phyloP scores from a whole-genome alignment of 73 alveolate genomes.

The Symbiodinium pilosum region DNA sequence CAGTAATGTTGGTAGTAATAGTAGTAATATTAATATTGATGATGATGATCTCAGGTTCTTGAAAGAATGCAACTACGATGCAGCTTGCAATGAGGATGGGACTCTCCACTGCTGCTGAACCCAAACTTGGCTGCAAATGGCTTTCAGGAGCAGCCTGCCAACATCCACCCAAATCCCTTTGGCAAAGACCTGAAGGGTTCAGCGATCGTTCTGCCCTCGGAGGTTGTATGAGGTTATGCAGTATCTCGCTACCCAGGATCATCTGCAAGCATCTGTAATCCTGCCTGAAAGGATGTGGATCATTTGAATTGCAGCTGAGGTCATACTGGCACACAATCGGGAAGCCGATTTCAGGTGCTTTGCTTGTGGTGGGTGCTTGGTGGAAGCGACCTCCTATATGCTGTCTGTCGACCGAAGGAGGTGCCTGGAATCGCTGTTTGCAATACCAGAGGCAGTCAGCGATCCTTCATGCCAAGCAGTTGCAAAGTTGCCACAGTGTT shows the following conservation, averaged over 20 bases:
- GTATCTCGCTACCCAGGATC: not conserved
- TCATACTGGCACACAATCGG: conserved; percentile 69
- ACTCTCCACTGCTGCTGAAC: no score
- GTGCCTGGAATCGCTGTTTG: conserved; percentile 56
- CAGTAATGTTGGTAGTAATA: no score
- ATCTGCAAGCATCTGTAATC: no score
- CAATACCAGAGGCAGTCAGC: conserved; percentile 61
- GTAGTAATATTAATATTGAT: no score
- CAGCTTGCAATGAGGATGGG: conserved; percentile 55
- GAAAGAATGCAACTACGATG: conserved; percentile 17
- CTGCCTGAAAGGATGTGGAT: no score
- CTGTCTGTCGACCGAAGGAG: not conserved
- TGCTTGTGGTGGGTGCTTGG: not conserved
- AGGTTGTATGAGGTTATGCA: not conserved
- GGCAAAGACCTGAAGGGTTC: conserved; percentile 64
- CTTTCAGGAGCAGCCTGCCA: conserved; percentile 4
- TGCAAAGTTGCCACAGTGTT: not conserved
- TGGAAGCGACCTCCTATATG: not conserved
- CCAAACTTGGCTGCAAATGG: not conserved
- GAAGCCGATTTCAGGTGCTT: conserved; percentile 32
- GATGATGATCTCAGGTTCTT: conserved; percentile 6
- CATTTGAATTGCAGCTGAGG: no score
- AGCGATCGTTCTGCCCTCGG: not conserved
- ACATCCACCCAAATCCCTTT: conserved; percentile 5
- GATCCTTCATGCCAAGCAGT: no score